Percentiles rank a stretch among this genome's conserved stretches.
phyloP scores from a whole-genome alignment of 148 eudicot genomes.

The Salicornia ramosissima region DNA sequence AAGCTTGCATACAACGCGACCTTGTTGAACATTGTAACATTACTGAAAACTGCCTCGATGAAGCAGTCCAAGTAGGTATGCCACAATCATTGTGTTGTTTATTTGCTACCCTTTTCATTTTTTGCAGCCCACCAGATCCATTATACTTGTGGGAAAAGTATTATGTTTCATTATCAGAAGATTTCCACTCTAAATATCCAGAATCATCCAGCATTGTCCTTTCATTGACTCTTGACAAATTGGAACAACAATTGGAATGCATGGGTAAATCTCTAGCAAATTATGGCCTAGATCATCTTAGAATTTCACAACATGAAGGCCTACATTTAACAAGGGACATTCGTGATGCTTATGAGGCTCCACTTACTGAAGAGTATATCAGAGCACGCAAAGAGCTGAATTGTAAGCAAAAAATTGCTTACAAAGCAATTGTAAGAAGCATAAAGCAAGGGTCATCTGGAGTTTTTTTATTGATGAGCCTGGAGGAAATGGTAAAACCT shows the following conservation, averaged over 20 bases:
- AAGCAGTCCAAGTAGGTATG: not conserved
- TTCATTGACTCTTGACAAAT: fast-evolving
- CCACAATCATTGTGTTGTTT: not conserved
- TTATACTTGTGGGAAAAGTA: not conserved
- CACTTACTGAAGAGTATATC: not conserved
- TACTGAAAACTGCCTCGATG: not conserved
- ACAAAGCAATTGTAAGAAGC: not conserved
- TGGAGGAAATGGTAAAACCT: constrained; percentile 1
- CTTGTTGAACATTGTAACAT: not conserved
- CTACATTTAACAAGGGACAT: not conserved
- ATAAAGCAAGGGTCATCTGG: not conserved
- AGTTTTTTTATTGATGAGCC: constrained; percentile 8
- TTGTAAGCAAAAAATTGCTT: not conserved
- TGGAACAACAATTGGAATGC: not conserved
- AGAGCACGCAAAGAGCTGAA: not conserved
- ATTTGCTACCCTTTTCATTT: not conserved
- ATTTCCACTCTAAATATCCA: not conserved
- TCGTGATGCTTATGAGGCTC: not conserved
- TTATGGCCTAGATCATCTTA: not conserved
- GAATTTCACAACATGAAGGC: not conserved
- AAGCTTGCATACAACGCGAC: no score
- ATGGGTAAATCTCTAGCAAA: not conserved
- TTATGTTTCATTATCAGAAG: not conserved
- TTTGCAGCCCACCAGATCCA: not conserved
- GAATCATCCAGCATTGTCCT: not conserved